phyloP scores from a whole-genome alignment of 2,329 filamentous ascomycete species.

The Cladosporium austrohemisphaericum region DNA sequence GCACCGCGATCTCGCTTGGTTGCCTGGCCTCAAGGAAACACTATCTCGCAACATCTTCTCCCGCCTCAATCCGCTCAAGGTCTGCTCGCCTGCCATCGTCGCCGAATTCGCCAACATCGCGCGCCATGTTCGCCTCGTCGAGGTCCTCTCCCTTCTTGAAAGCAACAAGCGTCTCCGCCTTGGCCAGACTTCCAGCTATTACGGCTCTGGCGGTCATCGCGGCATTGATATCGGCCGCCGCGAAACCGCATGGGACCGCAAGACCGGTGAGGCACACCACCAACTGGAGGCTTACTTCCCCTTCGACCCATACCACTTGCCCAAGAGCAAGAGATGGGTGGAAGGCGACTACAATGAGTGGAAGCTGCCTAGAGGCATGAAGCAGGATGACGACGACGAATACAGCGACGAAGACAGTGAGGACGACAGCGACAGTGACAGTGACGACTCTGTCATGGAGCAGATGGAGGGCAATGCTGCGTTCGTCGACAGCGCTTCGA shows the following conservation, averaged over 20 bases:
- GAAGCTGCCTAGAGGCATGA: constrained; percentile 64
- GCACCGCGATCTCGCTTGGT: constrained; percentile 74
- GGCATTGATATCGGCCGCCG: constrained; percentile 51
- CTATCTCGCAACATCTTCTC: constrained; percentile 77
- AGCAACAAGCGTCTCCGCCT: constrained; percentile 87
- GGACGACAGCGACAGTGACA: constrained; percentile 39
- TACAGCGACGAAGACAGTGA: constrained; percentile 39
- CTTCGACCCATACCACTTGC: constrained; percentile 93
- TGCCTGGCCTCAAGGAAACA: constrained; percentile 67
- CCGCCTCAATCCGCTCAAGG: constrained; percentile 88
- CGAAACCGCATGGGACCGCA: constrained; percentile 50
- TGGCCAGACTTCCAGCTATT: constrained; percentile 60
- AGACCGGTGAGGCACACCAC: constrained; percentile 71
- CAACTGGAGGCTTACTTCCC: constrained; percentile 94
- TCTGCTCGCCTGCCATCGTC: constrained; percentile 87
- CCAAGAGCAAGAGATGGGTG: constrained; percentile 82
- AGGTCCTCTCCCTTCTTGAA: constrained; percentile 82
- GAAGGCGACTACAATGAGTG: constrained; percentile 79
- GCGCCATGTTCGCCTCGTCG: constrained; percentile 80
- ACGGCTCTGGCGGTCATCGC: constrained; percentile 41
- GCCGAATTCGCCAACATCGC: constrained; percentile 86
- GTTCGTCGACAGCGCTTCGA: constrained; percentile 15
- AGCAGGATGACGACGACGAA: constrained; percentile 53
- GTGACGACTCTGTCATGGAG: constrained; percentile 7
- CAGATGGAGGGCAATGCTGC: not conserved